A percentile compares a stretch with the other conserved stretches of the same genome.
These are phyloP conservation scores for Amanita phalloides DNA, from an alignment of 768 basidiomycete genomes.

Conservation along the genomic window DNA sequence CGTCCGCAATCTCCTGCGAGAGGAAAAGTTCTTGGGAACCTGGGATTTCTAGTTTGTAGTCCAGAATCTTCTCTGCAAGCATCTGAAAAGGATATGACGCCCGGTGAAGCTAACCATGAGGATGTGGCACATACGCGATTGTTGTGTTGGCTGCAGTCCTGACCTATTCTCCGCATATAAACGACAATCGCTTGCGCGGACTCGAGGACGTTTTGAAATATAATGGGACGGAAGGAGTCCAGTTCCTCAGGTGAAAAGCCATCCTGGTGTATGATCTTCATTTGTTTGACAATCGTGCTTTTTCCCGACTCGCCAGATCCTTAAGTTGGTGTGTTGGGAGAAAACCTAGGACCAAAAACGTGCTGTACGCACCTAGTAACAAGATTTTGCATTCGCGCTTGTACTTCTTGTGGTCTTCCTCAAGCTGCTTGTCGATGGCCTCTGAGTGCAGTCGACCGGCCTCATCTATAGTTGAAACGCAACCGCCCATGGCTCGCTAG, in stretches of 20 bases:
- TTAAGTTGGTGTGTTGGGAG: constrained; percentile 17
- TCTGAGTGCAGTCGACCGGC: constrained; percentile 55
- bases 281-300: constrained; percentile 94
- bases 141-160: constrained; percentile 58
- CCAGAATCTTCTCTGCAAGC: constrained; percentile 51
- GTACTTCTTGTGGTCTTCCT: constrained; percentile 75
- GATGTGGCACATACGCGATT: constrained; percentile 39
- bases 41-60: constrained; percentile 39
- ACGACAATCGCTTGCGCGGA: constrained; percentile 78
- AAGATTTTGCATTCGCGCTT: constrained; percentile 90
- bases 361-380: constrained; percentile 57
- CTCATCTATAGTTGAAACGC: constrained; percentile 48
- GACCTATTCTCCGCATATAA: constrained; percentile 78
- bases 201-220: constrained; percentile 84
- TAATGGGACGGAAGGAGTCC: constrained; percentile 60
- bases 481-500: constrained; percentile 47
- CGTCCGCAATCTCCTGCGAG: constrained; percentile 54
- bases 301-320: constrained; percentile 95
- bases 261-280: constrained; percentile 96
- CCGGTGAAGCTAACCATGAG: not conserved
- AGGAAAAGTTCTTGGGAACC: constrained; percentile 32
- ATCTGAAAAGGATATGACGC: constrained; percentile 9
- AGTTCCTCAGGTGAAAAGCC: constrained; percentile 79
- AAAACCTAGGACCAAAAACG: not conserved
- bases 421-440: constrained; percentile 73